Evolutionary conservation across 352 stramenopile species (phyloP).

Genomic region (Pythium aphanidermatum): DNA sequence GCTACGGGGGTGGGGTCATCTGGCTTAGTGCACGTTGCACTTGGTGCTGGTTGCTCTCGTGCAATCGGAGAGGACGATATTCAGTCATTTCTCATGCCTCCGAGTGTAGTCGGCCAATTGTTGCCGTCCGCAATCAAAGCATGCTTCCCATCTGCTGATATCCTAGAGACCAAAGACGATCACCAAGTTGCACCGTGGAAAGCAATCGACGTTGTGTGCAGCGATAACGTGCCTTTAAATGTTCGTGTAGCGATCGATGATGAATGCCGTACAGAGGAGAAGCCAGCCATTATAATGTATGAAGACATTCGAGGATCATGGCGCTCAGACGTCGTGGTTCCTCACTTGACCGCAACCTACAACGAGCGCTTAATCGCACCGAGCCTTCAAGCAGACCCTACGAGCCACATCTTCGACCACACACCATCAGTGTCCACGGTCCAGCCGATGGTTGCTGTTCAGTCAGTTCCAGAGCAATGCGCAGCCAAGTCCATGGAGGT

Average conservation of each 20-base stretch:
- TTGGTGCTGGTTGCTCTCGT: too few relatives aligned
- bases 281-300: constrained; percentile 3
- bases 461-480: not conserved
- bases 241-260: constrained; percentile 5
- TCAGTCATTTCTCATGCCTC: too few relatives aligned
- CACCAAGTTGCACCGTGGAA: not conserved
- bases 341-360: constrained; percentile 9
- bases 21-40: too few relatives aligned
- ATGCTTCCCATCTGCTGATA: too few relatives aligned
- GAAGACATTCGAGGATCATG: constrained; percentile 1
- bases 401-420: constrained; percentile 13
- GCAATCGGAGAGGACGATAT: too few relatives aligned
- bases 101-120: too few relatives aligned
- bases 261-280: constrained; percentile 2
- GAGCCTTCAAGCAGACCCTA: not conserved
- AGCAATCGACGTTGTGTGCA: not conserved
- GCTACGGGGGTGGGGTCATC: too few relatives aligned
- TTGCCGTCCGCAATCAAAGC: too few relatives aligned
- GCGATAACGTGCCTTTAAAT: not conserved
- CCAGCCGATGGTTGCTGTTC: not conserved
- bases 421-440: not conserved
- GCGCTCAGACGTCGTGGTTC: not conserved
- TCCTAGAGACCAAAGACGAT: not conserved
- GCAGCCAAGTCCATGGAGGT: not conserved
- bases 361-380: constrained; percentile 4